Base-by-base conservation (phyloP, 2,329 filamentous ascomycete species). In the Xylaria sp. region DNA sequence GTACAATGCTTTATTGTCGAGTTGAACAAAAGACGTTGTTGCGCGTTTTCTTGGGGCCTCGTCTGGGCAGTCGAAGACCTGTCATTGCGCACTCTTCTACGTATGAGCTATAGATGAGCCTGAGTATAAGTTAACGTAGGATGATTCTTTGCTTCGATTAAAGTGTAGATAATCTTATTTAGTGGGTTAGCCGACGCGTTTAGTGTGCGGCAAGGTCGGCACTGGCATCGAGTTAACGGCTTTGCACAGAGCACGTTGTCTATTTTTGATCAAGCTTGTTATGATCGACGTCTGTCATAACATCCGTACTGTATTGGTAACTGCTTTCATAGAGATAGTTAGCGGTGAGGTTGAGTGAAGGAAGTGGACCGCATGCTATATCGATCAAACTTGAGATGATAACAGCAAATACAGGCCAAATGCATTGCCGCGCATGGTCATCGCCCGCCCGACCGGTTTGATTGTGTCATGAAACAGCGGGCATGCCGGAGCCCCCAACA, bases 201-300 rank as follows among this genome's bases (percentile, higher is more conserved):
- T 69, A 69, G 67, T 48, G 63, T 62, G 38, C 63, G 67, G 67
- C 48, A 66, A 44, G n/a, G 46, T 60, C 59, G 59, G 63, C 59
- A 66, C 31, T 64, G 57, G 23, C 20, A 28, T 49, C 33, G 42
- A 53, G 1, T 58, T 48, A 51, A 53, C 33, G 23, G 48, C 40
- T 46, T 51, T 58, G 36, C 13, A 9, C n/a, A 44, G 17, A 31
- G 49, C 58, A 46, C 38, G 46, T 57, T 51, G 49, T 42, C 42
- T 68, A 60, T 49, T 59, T 64, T 60, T 54, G 40, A 56, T 57
- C 33, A 63, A 54, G 59, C 40, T 67, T 61, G 64, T 53, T 57
- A 20, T 48, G 67, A 60, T 69, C 63, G 67, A 58, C 66, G 63
- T n/a, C 36, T 26, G 31, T 11, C 28, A 42, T 23, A 44, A 11